Evolutionary conservation across 1,284 basidiomycete genomes (phyloP).

Genomic region (Wolfiporia cocos): DNA sequence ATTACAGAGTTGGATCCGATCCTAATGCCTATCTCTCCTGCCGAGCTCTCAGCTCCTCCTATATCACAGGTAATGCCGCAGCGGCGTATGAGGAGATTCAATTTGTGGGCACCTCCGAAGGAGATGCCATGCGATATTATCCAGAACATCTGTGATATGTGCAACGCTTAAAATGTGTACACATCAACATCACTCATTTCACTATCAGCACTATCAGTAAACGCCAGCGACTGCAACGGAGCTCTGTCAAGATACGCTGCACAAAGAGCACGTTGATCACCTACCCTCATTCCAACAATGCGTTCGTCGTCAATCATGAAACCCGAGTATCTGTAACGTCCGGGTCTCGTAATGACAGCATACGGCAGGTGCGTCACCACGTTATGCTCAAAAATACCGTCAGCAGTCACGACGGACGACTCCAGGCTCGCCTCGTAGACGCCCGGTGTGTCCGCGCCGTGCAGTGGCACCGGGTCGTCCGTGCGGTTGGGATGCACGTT

Average conservation of each 20-base stretch:
- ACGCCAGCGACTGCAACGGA: conserved; percentile 11
- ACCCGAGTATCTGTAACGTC: conserved; percentile 14
- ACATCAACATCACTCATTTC: conserved; percentile 23
- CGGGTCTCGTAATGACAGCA: conserved; percentile 2
- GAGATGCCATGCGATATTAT: too few relatives aligned
- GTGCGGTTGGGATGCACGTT: conserved; percentile 25
- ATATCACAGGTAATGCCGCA: too few relatives aligned
- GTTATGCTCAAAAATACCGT: conserved; percentile 5
- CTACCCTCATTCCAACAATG: conserved; percentile 27
- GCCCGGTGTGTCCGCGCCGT: neutral
- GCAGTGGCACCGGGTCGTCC: conserved; percentile 6
- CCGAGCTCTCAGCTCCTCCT: too few relatives aligned
- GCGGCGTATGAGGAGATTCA: too few relatives aligned
- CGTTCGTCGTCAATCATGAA: conserved; percentile 28
- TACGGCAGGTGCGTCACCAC: conserved; percentile 13
- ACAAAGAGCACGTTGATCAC: conserved; percentile 3
- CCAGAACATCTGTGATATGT: too few relatives aligned
- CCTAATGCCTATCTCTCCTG: too few relatives aligned
- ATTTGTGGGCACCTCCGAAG: too few relatives aligned
- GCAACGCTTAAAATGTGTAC: conserved; percentile 18
- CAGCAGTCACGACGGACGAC: neutral
- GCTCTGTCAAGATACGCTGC: neutral
- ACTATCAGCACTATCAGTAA: conserved; percentile 16
- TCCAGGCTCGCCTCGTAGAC: neutral
- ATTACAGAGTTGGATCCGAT: too few relatives aligned